Percentiles rank a stretch among this genome's conserved stretches.
Conservation (phyloP, 805 yeast genomes). For the Barnettozyma pratensis region DNA sequence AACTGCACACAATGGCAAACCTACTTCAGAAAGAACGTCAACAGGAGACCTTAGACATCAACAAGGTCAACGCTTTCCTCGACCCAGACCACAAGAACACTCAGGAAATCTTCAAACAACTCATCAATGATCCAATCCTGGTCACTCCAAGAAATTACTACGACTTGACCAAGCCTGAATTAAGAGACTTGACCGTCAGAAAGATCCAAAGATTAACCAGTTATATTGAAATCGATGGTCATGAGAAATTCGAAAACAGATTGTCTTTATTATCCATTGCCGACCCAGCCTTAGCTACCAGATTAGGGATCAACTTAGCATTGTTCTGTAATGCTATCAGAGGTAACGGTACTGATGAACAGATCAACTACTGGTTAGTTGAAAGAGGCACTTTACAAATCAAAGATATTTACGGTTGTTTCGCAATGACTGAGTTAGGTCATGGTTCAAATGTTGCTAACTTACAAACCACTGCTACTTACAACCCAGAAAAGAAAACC, state of each 20-base stretch:
- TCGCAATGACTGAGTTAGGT: constrained; percentile 89
- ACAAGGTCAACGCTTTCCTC: constrained; percentile 48
- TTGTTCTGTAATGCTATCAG: constrained; percentile 74
- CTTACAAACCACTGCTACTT: constrained; percentile 87
- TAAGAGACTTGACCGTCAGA: constrained; percentile 53
- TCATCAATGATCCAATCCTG: constrained; percentile 65
- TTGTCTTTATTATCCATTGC: constrained; percentile 53
- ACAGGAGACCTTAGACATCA: constrained; percentile 35
- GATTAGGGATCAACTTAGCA: constrained; percentile 86
- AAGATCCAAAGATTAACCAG: constrained; percentile 58
- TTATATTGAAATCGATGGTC: constrained; percentile 46
- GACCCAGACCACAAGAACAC: constrained; percentile 46
- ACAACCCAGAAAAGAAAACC: constrained; percentile 56
- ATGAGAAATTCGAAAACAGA: constrained; percentile 47
- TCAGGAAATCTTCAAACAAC: constrained; percentile 47
- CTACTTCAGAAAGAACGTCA: constrained; percentile 39
- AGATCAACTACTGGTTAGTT: constrained; percentile 76
- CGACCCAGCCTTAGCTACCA: constrained; percentile 78
- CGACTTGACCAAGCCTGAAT: constrained; percentile 50
- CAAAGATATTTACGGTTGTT: constrained; percentile 70
- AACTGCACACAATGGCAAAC: constrained; percentile 8
- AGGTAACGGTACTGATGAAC: constrained; percentile 86
- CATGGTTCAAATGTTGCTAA: constrained; percentile 96
- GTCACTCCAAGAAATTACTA: constrained; percentile 49
- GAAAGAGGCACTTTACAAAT: constrained; percentile 57